These are phyloP conservation scores for Diaporthe amygdali DNA, from an alignment of 2,329 filamentous ascomycete species.

Conservation along the genomic window DNA sequence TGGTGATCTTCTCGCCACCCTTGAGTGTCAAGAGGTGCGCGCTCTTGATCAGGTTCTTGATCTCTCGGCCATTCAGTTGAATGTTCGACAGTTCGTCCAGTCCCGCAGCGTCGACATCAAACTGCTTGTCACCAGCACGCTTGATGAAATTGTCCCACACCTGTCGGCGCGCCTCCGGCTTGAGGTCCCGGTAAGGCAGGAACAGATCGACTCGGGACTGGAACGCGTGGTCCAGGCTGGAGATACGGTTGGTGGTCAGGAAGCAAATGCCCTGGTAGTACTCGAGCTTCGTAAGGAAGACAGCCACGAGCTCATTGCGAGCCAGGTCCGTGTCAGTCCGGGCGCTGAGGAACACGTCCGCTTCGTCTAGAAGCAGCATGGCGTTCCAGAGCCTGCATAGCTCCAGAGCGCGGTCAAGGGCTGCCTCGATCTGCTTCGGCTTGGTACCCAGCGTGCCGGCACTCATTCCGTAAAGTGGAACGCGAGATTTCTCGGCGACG, in stretches of 20 bases:
- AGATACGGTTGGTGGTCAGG: conserved; percentile 43
- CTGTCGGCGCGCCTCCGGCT: conserved; percentile 32
- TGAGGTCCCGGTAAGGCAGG: conserved; percentile 39
- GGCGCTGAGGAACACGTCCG: conserved; percentile 47
- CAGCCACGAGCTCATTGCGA: conserved; percentile 45
- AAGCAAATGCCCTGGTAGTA: conserved; percentile 44
- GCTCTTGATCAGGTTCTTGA: conserved; percentile 54
- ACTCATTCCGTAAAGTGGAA: conserved; percentile 45
- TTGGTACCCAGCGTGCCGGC: conserved; percentile 44
- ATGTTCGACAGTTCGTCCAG: conserved; percentile 43
- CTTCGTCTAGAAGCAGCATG: conserved; percentile 49
- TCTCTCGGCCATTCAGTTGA: conserved; percentile 55
- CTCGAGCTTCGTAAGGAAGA: conserved; percentile 40
- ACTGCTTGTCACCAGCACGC: conserved; percentile 34
- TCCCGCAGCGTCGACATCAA: conserved; percentile 36
- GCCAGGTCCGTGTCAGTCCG: conserved; percentile 38
- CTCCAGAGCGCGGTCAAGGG: conserved; percentile 38
- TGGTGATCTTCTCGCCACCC: conserved; percentile 34
- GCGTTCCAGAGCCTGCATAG: conserved; percentile 47
- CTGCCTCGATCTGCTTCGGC: conserved; percentile 39
- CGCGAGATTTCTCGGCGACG: conserved; percentile 43
- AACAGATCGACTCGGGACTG: conserved; percentile 41
- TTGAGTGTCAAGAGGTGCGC: conserved; percentile 41
- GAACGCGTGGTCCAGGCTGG: conserved; percentile 42
- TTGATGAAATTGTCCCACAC: conserved; percentile 44